Base-by-base conservation (phyloP, 257 asterid species). In the Fraxinus pennsylvanica region DNA sequence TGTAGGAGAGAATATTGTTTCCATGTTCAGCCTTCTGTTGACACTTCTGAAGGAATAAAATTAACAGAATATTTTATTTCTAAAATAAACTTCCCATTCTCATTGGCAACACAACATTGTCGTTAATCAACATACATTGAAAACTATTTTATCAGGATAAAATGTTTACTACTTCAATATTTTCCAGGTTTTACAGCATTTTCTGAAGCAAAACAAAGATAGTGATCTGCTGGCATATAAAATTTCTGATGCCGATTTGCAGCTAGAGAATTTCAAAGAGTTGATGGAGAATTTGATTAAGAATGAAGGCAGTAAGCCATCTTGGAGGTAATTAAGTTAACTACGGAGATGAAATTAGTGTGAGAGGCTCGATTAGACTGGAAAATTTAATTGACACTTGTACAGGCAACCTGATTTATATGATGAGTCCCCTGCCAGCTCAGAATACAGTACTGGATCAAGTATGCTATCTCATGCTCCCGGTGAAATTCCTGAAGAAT, bases 361-460 rank as follows among this genome's bases (percentile, higher is more conserved):
- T 59, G 10, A 35, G 66, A 50, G 59, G 70, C 30, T 79, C 77
- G 65, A 80, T 79, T 79, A 33, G 71, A 74, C 80, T 41, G 54
- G 59, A 72, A 77, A 81, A 29, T 80, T 79, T 91, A 78, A 90
- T 73, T 72, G 68, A 77, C 65, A 32, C 25, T 72, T 74, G 6
- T 84, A 77, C 92, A 92, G 97, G 92, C 93, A 86, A 81, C 84
- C 92, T 78, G 95, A 85, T 87, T 21, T 81, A 39, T 87, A 88
- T 25, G 96, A 85, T 54, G 87, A 90, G 45, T 89, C 96, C 43
- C 85, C 98, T 17, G 85, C 92, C 73, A 90, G 96, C 89, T 94
- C 98, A 5, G 97, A 89, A 67, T 91, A 89, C 81, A 96, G 97
- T 78, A 85, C 91, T 39, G 97, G 98, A 57, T 95, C 99, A 54